Evolutionary conservation across 2,329 filamentous ascomycete genomes (phyloP).

Genomic region (Fusarium nisikadoi): DNA sequence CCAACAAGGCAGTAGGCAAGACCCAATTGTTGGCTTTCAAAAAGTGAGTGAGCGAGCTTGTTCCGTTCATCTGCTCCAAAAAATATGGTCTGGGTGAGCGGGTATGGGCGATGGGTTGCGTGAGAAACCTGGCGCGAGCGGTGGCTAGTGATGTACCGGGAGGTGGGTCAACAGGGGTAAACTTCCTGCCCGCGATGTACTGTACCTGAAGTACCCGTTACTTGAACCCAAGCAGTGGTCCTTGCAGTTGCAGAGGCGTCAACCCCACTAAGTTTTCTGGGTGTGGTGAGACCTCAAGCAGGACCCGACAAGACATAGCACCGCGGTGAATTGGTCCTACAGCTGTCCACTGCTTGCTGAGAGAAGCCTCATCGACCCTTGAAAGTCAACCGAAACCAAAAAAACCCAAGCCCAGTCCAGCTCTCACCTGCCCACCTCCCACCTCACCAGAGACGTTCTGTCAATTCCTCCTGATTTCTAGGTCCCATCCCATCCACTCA

Average conservation of each 20-base stretch:
- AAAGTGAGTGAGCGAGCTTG: constrained; percentile 9
- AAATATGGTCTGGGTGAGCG: constrained; percentile 9
- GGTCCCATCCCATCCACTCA: constrained; percentile 22
- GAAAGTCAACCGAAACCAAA: constrained; percentile 44
- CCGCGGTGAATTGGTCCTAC: constrained; percentile 8
- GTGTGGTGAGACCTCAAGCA: constrained; percentile 31
- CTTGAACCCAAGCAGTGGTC: constrained; percentile 24
- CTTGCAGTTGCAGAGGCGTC: constrained; percentile 24
- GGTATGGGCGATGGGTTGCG: background rate
- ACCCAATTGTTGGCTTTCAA: constrained; percentile 18
- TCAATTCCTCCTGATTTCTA: constrained; percentile 46
- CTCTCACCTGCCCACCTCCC: constrained; percentile 44
- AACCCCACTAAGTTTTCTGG: constrained; percentile 44
- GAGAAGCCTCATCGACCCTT: constrained; percentile 43
- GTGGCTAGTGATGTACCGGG: constrained; percentile 34
- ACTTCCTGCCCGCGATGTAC: constrained; percentile 14
- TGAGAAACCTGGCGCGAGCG: constrained; percentile 29
- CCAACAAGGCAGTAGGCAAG: background rate
- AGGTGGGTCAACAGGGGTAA: constrained; percentile 30
- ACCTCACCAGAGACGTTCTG: constrained; percentile 32
- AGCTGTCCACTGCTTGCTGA: constrained; percentile 29
- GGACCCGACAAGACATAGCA: constrained; percentile 15
- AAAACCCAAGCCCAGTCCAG: constrained; percentile 42
- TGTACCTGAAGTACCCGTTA: constrained; percentile 37
- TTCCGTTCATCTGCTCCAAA: constrained; percentile 8